phyloP scores from a whole-genome alignment of 768 basidiomycete species.

The Suillus lakei region DNA sequence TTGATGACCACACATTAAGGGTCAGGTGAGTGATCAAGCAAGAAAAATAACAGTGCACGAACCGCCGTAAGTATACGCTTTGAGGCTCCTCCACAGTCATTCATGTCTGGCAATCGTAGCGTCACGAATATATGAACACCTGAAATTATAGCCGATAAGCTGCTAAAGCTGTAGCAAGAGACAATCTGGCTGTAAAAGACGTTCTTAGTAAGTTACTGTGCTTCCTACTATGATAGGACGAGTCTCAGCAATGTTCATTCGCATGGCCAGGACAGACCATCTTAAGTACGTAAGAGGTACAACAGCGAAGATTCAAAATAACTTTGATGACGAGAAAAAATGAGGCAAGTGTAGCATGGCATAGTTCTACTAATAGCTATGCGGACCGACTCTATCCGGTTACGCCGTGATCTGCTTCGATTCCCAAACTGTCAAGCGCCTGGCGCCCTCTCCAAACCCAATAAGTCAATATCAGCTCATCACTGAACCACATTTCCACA shows the following conservation, averaged over 20 bases:
- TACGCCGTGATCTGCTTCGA: constrained; percentile 52
- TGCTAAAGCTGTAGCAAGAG: neutral
- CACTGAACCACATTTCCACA: constrained; percentile 57
- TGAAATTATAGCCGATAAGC: neutral
- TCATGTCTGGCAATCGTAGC: neutral
- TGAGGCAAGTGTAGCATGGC: neutral
- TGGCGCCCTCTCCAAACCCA: constrained; percentile 60
- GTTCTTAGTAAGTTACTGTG: neutral
- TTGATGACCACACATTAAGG: neutral
- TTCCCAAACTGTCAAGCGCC: constrained; percentile 53
- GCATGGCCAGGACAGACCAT: neutral
- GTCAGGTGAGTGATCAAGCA: neutral
- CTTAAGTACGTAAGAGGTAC: neutral
- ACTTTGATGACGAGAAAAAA: neutral
- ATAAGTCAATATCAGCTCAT: constrained; percentile 41
- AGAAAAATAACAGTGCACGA: neutral
- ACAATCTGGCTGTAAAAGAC: neutral
- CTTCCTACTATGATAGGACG: neutral
- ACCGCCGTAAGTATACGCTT: neutral
- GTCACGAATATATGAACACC: neutral
- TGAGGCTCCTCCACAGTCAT: neutral
- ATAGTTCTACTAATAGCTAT: neutral
- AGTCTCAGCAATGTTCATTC: neutral
- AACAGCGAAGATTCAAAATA: neutral
- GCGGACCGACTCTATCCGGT: constrained; percentile 17